These are phyloP conservation scores for Penicillium sclerotiorum DNA, from an alignment of 2,329 filamentous ascomycete species.

Conservation along the genomic window DNA sequence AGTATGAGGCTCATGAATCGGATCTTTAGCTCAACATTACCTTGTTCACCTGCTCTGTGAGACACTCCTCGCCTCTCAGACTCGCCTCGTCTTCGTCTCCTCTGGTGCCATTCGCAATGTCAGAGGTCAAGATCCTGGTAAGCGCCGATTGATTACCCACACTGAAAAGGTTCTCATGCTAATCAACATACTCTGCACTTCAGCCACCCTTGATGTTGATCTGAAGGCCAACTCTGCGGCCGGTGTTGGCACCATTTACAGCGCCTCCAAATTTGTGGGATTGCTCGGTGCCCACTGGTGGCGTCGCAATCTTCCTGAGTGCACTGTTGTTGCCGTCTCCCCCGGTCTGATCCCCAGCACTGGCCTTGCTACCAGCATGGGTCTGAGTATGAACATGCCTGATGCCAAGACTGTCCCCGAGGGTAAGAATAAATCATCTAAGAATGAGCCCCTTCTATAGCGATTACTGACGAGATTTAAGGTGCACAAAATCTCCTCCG, in stretches of 20 bases:
- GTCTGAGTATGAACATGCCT: conserved; percentile 25
- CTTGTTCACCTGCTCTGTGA: conserved; percentile 22
- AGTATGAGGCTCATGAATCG: not conserved
- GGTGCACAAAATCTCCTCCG: conserved; percentile 28
- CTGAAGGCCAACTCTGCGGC: conserved; percentile 27
- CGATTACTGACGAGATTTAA: conserved; percentile 1
- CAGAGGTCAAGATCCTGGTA: conserved; percentile 23
- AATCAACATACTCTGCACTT: not conserved
- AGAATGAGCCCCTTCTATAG: not conserved
- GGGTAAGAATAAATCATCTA: conserved; percentile 14
- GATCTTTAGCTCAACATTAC: conserved; percentile 30
- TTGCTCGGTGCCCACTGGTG: conserved; percentile 28
- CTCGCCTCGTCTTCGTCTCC: conserved; percentile 27
- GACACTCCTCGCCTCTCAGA: conserved; percentile 19
- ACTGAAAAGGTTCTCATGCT: too few species aligned
- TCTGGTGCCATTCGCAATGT: conserved; percentile 28
- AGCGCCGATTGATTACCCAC: too few species aligned
- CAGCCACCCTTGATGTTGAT: conserved; percentile 27
- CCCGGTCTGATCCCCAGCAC: conserved; percentile 26
- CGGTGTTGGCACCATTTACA: conserved; percentile 21
- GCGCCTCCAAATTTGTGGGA: conserved; percentile 28
- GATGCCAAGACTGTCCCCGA: conserved; percentile 29
- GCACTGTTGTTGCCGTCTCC: conserved; percentile 27
- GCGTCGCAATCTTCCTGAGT: conserved; percentile 25
- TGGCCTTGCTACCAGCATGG: conserved; percentile 21